Evolutionary conservation across 345 rosid species (phyloP), one percentile per base, ranked within the genome.

Genomic region (Ricinus communis): DNA sequence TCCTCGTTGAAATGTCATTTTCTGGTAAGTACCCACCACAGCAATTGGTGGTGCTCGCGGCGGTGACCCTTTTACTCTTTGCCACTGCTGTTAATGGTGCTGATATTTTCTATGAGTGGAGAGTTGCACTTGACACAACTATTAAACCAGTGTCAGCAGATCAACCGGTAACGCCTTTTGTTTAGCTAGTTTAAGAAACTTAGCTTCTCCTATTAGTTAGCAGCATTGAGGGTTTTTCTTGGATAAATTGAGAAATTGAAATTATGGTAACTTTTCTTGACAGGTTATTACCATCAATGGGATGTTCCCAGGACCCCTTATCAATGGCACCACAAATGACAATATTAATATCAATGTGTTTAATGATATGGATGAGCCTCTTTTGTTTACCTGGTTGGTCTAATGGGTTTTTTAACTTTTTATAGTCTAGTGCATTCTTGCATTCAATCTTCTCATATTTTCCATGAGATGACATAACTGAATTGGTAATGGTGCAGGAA

Each of bases 41-140:
- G 27, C 71, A 74, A 24, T 28, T 69, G 38, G 36, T 51, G 1
- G 74, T 33, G 4, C 1, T 70, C 54, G 36, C n/a, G n/a, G n/a
- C 72, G 15, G 45, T 33, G 4, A 2, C 69, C 54, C 36, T 79
- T 14, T 15, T 57, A 8, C 5, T 65, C 15, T 16, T 76, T 12
- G 16, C 68, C 31, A 33, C 21, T 9, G 38, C 53, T 0, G 21
- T 36, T 12, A 76, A 73, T 8, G 70, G 72, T 60, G 71, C 11
- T 9, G 80, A 79, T 2, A 72, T 81, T 50, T 79, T 74, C 50
- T 57, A 52, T 12, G 75, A 79, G 21, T 84, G 85, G 85, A 52
- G 73, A 14, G 85, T 82, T 5, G 69, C 80, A 0, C 11, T 71
- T 8, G 63, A 81, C 55, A 31, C 69, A 7, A 67, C 19, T 2